Conservation (phyloP, 148 eudicot genomes). For the Nepenthes gracilis region DNA sequence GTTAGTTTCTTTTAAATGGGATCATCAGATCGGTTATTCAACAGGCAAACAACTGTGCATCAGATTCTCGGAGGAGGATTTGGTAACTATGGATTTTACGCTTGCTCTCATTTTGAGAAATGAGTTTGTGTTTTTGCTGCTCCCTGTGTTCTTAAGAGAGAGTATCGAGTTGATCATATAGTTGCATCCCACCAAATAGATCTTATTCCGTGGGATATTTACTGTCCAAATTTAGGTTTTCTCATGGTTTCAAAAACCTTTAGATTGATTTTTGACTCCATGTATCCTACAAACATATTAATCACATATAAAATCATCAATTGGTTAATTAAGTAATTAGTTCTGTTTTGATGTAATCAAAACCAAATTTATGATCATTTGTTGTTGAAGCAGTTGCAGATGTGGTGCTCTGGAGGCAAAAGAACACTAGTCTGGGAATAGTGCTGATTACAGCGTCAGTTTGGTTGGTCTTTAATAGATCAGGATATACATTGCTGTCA, state of each 20-base stretch:
- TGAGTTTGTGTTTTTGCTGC: background rate
- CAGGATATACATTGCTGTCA: conserved; percentile 62
- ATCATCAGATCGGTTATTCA: conserved; percentile 53
- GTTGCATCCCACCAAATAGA: background rate
- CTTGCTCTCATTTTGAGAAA: background rate
- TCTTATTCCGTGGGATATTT: too few relatives aligned
- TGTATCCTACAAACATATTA: too few relatives aligned
- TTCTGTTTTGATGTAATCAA: too few relatives aligned
- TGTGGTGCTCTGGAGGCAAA: conserved; percentile 75
- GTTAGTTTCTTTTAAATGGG: conserved; percentile 16
- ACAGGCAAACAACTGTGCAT: conserved; percentile 58
- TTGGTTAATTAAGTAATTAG: too few relatives aligned
- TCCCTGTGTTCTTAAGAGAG: background rate
- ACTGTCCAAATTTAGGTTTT: too few relatives aligned
- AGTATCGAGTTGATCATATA: background rate
- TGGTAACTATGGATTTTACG: conserved; percentile 23
- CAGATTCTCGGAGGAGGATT: conserved; percentile 69
- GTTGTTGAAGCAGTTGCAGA: conserved; percentile 62
- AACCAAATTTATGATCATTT: background rate
- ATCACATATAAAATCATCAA: too few relatives aligned
- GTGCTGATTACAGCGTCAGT: conserved; percentile 28
- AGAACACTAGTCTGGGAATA: conserved; percentile 30
- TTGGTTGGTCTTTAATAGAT: conserved; percentile 81
- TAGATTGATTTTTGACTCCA: too few relatives aligned
- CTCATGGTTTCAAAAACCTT: too few relatives aligned